Conservation (phyloP, 164 flowering plant genomes). For the Santalum album region DNA sequence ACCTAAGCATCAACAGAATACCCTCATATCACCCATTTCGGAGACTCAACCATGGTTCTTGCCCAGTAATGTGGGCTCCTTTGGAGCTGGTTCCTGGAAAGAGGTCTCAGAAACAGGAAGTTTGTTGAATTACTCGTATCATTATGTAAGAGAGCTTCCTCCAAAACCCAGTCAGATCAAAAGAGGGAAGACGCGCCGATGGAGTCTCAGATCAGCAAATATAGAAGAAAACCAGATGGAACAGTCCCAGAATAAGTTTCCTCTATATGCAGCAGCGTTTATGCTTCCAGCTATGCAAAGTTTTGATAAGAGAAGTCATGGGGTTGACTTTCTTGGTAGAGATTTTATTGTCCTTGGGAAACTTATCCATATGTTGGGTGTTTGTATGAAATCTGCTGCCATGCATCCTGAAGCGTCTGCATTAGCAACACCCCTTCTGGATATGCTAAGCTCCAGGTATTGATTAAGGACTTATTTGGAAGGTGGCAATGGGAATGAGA, state of each 20-base stretch:
- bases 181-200: slow-evolving; percentile 75
- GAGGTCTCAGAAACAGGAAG: slow-evolving; percentile 58
- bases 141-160: slow-evolving; percentile 84
- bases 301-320: slow-evolving; percentile 90
- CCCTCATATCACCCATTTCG: slow-evolving; percentile 49
- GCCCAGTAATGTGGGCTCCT: slow-evolving; percentile 64
- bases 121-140: slow-evolving; percentile 56
- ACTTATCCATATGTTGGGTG: slow-evolving; percentile 86
- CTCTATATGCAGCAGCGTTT: slow-evolving; percentile 88
- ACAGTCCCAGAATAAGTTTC: slow-evolving; percentile 67
- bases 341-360: slow-evolving; percentile 91
- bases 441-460: slow-evolving; percentile 84
- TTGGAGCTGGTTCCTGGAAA: slow-evolving; percentile 79
- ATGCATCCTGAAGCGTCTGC: slow-evolving; percentile 97
- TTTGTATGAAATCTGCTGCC: slow-evolving; percentile 83
- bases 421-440: slow-evolving; percentile 70
- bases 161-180: slow-evolving; percentile 40
- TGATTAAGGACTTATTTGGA: background rate
- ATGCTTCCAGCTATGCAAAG: slow-evolving; percentile 98
- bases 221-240: slow-evolving; percentile 34
- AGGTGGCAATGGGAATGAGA: no score
- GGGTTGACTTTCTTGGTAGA: slow-evolving; percentile 86
- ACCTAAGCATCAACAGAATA: slow-evolving; percentile 23
- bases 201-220: slow-evolving; percentile 47
- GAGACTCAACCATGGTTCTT: slow-evolving; percentile 79